These are phyloP conservation scores for Bombardia bombarda DNA, from an alignment of 495 filamentous ascomycete genomes.

Conservation along the genomic window DNA sequence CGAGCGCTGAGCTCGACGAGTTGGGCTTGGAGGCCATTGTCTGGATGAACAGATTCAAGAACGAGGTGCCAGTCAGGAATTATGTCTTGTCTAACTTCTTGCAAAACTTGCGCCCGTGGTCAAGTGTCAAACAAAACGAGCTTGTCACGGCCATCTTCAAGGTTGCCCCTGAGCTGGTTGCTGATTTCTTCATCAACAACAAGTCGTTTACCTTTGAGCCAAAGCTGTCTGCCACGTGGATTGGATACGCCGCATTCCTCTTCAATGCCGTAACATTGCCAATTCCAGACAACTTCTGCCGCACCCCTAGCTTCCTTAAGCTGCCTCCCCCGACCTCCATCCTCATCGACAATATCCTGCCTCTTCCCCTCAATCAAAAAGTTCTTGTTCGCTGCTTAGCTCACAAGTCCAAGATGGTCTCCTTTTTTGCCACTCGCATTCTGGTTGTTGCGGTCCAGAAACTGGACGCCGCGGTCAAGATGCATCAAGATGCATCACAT, in stretches of 20 bases:
- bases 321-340: conserved; percentile 69
- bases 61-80: conserved; percentile 66
- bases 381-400: conserved; percentile 69
- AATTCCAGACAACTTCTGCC: conserved; percentile 61
- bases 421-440: conserved; percentile 73
- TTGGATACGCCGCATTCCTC: conserved; percentile 82
- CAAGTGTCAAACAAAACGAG: conserved; percentile 71
- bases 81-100: conserved; percentile 65
- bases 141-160: conserved; percentile 72
- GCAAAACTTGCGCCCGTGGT: conserved; percentile 74
- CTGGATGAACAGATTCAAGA: conserved; percentile 58
- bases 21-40: conserved; percentile 60
- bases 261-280: conserved; percentile 69
- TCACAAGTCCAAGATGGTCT: conserved; percentile 63
- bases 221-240: conserved; percentile 85
- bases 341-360: conserved; percentile 77
- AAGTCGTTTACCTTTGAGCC: conserved; percentile 81
- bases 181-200: conserved; percentile 74
- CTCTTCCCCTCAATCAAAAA: conserved; percentile 71
- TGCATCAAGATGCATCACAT: conserved; percentile 42
- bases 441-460: conserved; percentile 74
- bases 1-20: conserved; percentile 44
- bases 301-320: conserved; percentile 40
- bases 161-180: conserved; percentile 72
- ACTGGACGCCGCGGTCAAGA: conserved; percentile 48